A percentile compares a stretch with the other conserved stretches of the same genome.
Conservation (phyloP, 768 basidiomycete genomes). For the Leucocoprinus sp. region DNA sequence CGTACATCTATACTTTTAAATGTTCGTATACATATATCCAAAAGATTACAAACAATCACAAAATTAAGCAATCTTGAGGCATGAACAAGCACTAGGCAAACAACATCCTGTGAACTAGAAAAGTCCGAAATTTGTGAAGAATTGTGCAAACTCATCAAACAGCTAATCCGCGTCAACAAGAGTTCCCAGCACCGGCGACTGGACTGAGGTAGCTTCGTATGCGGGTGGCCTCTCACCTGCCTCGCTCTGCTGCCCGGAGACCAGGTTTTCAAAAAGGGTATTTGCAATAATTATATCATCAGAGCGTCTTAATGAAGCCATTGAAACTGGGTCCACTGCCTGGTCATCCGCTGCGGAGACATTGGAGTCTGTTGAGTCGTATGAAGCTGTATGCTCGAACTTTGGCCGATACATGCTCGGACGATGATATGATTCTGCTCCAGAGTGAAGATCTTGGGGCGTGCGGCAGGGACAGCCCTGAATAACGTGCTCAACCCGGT, state of each 20-base stretch:
- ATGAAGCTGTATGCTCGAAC: slow-evolving; percentile 25
- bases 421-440: not conserved
- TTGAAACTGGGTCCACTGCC: slow-evolving; percentile 22
- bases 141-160: not conserved
- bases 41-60: too few relatives aligned
- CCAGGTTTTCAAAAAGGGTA: slow-evolving; percentile 64
- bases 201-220: slow-evolving; percentile 29
- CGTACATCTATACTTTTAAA: too few relatives aligned
- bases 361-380: slow-evolving; percentile 27
- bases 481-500: slow-evolving; percentile 24
- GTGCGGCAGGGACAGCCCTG: slow-evolving; percentile 42
- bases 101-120: not conserved
- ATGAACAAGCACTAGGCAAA: too few relatives aligned
- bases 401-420: slow-evolving; percentile 11
- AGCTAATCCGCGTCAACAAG: not conserved
- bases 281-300: slow-evolving; percentile 19
- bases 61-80: too few relatives aligned
- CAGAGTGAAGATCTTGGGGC: slow-evolving; percentile 11
- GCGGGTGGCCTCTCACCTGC: slow-evolving; percentile 79
- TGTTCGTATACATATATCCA: too few relatives aligned
- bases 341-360: slow-evolving; percentile 29
- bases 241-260: slow-evolving; percentile 77
- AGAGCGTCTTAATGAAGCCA: slow-evolving; percentile 22
- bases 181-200: not conserved
- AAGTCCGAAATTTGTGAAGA: not conserved